A percentile compares a stretch with the other conserved stretches of the same genome.
These are phyloP conservation scores for Amphirosellinia nigrospora DNA, from an alignment of 495 filamentous ascomycete species.

Conservation along the genomic window DNA sequence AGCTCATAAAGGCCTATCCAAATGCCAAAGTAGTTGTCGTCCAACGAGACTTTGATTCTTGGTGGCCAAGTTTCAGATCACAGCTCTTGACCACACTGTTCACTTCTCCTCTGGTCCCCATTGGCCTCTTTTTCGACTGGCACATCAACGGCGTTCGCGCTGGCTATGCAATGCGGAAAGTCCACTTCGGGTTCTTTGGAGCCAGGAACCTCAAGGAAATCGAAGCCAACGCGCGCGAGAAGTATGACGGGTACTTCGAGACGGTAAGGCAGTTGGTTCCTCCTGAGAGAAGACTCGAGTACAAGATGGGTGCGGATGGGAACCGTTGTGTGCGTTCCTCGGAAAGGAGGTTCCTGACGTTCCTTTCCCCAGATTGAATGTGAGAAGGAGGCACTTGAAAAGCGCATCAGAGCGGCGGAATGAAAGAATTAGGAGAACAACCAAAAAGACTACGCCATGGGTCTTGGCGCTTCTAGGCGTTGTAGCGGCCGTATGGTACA, in stretches of 20 bases:
- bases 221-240: not conserved
- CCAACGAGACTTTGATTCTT: conserved; percentile 54
- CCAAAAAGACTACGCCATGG: not conserved
- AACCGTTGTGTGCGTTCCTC: conserved; percentile 52
- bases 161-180: not conserved
- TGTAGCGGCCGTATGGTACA: not conserved
- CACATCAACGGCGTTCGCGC: not conserved
- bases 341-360: conserved; percentile 47
- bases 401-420: not conserved
- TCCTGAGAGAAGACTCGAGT: conserved; percentile 46
- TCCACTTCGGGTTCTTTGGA: not conserved
- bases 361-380: conserved; percentile 51
- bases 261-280: conserved; percentile 29
- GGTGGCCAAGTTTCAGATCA: conserved; percentile 43
- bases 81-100: conserved; percentile 15
- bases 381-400: conserved; percentile 15
- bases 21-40: conserved; percentile 69
- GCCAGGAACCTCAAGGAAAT: not conserved
- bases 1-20: conserved; percentile 68
- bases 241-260: not conserved
- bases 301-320: conserved; percentile 54
- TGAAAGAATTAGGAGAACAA: not conserved
- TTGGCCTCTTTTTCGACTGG: not conserved
- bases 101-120: not conserved
- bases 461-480: not conserved